Conservation (phyloP, 345 rosid genomes). For the Euphorbia pulcherrima region DNA sequence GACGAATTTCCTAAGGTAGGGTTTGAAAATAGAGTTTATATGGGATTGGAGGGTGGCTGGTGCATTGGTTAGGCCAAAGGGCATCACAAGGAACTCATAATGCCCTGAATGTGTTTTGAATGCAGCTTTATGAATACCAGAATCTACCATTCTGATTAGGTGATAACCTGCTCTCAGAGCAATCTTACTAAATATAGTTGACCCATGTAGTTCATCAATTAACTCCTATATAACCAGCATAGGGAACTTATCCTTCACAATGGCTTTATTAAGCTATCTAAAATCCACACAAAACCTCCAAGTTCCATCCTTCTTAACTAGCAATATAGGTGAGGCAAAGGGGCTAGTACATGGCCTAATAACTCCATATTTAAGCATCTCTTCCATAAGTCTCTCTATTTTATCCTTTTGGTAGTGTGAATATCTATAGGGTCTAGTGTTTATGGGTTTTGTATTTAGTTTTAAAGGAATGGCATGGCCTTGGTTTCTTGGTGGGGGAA, state of each 20-base stretch:
- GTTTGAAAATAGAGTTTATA: not conserved
- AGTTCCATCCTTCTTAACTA: not conserved
- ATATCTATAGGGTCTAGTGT: not conserved
- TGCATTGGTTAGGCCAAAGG: too few relatives aligned
- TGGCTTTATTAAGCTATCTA: not conserved
- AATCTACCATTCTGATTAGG: not conserved
- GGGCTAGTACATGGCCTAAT: not conserved
- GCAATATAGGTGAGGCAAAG: not conserved
- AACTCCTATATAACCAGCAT: not conserved
- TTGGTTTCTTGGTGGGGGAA: not conserved
- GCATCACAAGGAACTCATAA: not conserved
- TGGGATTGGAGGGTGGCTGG: not conserved
- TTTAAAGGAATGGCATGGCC: not conserved
- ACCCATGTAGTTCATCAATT: not conserved
- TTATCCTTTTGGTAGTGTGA: not conserved
- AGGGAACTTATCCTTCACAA: not conserved
- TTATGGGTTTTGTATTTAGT: not conserved
- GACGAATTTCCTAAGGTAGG: not conserved
- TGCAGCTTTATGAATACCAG: not conserved
- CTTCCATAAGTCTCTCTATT: not conserved
- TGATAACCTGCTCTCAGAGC: not conserved
- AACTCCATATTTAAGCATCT: not conserved
- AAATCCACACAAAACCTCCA: not conserved
- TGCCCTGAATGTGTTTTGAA: not conserved
- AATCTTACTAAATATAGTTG: not conserved